These are phyloP conservation scores for Myriosclerotinia duriaeana DNA, from an alignment of 2,329 filamentous ascomycete genomes.

Conservation along the genomic window DNA sequence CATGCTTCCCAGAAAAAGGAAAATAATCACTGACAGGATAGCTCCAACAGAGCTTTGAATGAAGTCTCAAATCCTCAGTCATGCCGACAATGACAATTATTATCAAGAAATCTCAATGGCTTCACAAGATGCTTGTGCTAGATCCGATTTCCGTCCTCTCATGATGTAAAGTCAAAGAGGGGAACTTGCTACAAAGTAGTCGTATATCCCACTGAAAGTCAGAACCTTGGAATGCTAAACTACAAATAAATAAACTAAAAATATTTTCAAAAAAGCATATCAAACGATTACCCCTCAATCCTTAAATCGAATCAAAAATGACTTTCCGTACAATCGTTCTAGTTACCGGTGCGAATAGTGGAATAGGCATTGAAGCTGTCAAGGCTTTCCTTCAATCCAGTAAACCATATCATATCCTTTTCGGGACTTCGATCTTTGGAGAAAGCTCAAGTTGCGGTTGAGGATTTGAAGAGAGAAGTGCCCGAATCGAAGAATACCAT, in stretches of 20 bases:
- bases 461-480: slow-evolving; percentile 40
- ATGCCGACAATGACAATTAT: background rate
- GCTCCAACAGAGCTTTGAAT: background rate
- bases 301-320: slow-evolving; percentile 16
- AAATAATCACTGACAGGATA: background rate
- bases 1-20: background rate
- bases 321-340: slow-evolving; percentile 38
- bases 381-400: slow-evolving; percentile 44
- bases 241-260: background rate
- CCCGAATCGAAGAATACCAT: slow-evolving; percentile 36
- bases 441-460: slow-evolving; percentile 42
- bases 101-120: background rate
- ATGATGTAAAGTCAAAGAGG: background rate
- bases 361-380: slow-evolving; percentile 46
- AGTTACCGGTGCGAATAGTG: slow-evolving; percentile 47
- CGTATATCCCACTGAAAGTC: background rate
- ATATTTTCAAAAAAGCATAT: background rate
- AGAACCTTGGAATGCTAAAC: background rate
- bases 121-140: background rate
- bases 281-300: background rate
- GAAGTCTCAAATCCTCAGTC: background rate
- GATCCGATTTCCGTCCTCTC: background rate
- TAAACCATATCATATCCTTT: slow-evolving; percentile 44
- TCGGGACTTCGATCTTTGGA: slow-evolving; percentile 43
- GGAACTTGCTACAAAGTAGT: background rate